Conservation (phyloP, 108 stramenopile species). For the Nitzschia palea region DNA sequence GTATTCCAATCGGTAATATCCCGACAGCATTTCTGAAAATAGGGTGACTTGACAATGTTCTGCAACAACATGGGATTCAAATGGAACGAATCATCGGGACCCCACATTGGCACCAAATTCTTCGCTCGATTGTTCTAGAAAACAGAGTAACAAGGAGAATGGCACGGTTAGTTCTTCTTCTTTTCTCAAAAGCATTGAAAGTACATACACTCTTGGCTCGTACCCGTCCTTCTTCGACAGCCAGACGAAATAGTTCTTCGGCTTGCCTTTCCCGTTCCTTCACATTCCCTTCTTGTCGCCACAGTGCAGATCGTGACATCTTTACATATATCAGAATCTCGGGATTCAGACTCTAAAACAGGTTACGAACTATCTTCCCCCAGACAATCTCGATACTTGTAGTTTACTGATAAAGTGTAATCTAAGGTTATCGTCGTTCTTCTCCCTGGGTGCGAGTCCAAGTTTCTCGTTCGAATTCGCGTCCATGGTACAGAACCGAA, state of each 20-base stretch:
- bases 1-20: conserved; percentile 84
- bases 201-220: too few species aligned
- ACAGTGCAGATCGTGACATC: conserved; percentile 86
- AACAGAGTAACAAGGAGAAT: background rate
- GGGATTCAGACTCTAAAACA: too few species aligned
- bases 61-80: conserved; percentile 89
- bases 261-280: conserved; percentile 72
- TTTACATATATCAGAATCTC: too few species aligned
- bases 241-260: conserved; percentile 59
- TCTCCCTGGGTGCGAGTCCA: too few species aligned
- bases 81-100: conserved; percentile 88
- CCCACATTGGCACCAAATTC: conserved; percentile 62
- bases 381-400: too few species aligned
- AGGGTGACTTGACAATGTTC: conserved; percentile 78
- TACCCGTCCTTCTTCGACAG: conserved; percentile 73
- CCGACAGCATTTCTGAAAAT: conserved; percentile 84
- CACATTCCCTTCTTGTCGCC: conserved; percentile 82
- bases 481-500: too few species aligned
- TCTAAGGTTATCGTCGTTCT: too few species aligned
- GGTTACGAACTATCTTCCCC: too few species aligned
- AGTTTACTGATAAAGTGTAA: too few species aligned
- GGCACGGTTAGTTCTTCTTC: too few species aligned
- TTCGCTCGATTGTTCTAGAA: conserved; percentile 43
- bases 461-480: too few species aligned
- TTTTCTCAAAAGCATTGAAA: too few species aligned